Base-by-base conservation (phyloP, 441 rosid species). In the Euphorbia celastroides region DNA sequence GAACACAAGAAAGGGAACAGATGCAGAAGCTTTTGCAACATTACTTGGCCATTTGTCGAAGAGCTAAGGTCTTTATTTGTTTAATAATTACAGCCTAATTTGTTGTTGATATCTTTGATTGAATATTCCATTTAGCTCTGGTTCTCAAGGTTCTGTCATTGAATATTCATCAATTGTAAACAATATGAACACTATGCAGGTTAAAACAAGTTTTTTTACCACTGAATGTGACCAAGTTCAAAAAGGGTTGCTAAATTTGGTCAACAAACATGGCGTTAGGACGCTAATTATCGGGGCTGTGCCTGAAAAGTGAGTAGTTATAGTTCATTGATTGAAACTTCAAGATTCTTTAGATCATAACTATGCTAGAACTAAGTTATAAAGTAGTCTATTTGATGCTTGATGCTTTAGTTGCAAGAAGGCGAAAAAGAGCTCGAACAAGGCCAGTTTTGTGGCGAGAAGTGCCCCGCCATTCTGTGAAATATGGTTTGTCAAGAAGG, bases 401-500 rank as follows among this genome's bases (percentile, higher is more conserved):
- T 28, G 16, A 30, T 79, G 60, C 28, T 27, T 12, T 77, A 88
- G 96, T 72, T 83, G 85, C 73, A 62, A 78, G 70, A 82, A 76
- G 78, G 78, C 78, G 48, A 85, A 80, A 75, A 81, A 57, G 74
- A 70, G 81, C 75, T 77, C 87, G 67, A 70, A 66, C 31, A 84
- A 81, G 79, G 85, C 75, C 10, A 74, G 67, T 52, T 86, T 79
- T 74, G 80, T 75, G 25, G 81, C 78, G 0, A 84, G 74, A 79
- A 60, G 73, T 64, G 85, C 79, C 62, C 89, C 92, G 0, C 7
- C 57, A 10, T 81, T 76, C 70, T 85, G 90, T 71, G 85, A 85
- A 79, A 79, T 88, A 71, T 82, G 83, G 84, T 82, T 86, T 71
- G 75, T 88, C 44, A 76, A 81, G 74, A 88, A 83, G 77, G 90